These are phyloP conservation scores for Dendrothele bispora DNA, from an alignment of 768 basidiomycete genomes.

Conservation along the genomic window DNA sequence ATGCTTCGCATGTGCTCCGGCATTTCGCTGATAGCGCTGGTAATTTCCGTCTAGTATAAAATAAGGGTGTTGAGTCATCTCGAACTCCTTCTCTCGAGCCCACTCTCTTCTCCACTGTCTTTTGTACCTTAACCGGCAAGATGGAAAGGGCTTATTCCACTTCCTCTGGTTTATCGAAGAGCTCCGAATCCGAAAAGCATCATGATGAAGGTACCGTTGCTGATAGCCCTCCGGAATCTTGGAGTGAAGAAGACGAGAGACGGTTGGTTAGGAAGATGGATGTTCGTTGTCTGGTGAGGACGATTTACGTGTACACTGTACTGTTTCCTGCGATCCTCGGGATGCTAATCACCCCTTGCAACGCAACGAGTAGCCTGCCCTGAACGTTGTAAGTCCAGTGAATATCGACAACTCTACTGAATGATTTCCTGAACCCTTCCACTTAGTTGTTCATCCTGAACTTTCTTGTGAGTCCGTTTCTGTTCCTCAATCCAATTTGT, in stretches of 20 bases:
- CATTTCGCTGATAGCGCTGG: no score
- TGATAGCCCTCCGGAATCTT: conserved; percentile 1
- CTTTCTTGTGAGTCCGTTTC: conserved; percentile 9
- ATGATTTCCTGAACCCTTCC: neutral
- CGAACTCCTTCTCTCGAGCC: no score
- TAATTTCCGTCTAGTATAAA: no score
- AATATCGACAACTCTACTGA: no score
- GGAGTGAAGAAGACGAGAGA: conserved; percentile 10
- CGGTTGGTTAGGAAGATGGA: conserved; percentile 13
- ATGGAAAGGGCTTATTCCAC: no score
- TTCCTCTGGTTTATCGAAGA: no score
- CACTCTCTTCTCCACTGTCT: no score
- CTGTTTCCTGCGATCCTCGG: conserved; percentile 10
- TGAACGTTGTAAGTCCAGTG: neutral
- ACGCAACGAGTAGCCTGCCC: neutral
- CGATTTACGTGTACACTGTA: neutral
- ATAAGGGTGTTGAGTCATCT: no score
- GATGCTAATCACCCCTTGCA: neutral
- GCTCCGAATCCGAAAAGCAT: no score
- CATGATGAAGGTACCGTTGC: no score
- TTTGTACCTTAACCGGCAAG: no score
- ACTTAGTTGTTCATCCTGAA: conserved; percentile 14
- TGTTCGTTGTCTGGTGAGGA: conserved; percentile 12
- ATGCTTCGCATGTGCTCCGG: no score
- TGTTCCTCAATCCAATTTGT: neutral